Evolutionary conservation across 2,329 filamentous ascomycete genomes (phyloP).

Genomic region (Corniculantispora saksenae): DNA sequence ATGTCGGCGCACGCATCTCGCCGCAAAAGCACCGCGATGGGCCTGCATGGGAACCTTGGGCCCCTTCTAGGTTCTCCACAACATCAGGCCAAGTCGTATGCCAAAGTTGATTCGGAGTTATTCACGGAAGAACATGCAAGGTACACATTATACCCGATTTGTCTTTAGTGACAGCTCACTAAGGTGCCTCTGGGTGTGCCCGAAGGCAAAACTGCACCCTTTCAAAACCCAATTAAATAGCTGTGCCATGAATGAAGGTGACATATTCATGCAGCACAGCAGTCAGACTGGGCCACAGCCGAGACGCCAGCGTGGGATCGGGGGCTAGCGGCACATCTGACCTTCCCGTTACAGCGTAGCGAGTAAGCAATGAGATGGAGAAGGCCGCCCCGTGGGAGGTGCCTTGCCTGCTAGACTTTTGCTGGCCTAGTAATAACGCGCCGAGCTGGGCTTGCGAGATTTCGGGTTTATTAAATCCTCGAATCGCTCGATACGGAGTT

Average conservation of each 20-base stretch:
- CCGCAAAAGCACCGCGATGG: slow-evolving; percentile 14
- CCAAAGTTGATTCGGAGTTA: not conserved
- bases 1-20: not conserved
- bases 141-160: not conserved
- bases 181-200: not conserved
- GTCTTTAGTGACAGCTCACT: not conserved
- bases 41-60: slow-evolving; percentile 1
- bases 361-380: slow-evolving; percentile 15
- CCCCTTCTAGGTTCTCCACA: not conserved
- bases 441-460: slow-evolving; percentile 8
- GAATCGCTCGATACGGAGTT: slow-evolving; percentile 11
- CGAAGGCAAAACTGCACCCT: not conserved
- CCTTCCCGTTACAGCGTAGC: slow-evolving; percentile 13
- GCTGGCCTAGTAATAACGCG: not conserved
- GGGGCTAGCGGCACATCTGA: not conserved
- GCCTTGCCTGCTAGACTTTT: not conserved
- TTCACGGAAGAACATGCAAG: not conserved
- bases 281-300: not conserved
- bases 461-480: slow-evolving; percentile 16
- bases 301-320: slow-evolving; percentile 2
- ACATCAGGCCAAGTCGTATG: not conserved
- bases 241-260: not conserved
- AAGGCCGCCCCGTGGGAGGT: not conserved
- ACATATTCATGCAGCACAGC: not conserved
- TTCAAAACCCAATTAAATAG: not conserved